Evolutionary conservation across 2,329 filamentous ascomycete species (phyloP).

Genomic region (Xylaria sp.): DNA sequence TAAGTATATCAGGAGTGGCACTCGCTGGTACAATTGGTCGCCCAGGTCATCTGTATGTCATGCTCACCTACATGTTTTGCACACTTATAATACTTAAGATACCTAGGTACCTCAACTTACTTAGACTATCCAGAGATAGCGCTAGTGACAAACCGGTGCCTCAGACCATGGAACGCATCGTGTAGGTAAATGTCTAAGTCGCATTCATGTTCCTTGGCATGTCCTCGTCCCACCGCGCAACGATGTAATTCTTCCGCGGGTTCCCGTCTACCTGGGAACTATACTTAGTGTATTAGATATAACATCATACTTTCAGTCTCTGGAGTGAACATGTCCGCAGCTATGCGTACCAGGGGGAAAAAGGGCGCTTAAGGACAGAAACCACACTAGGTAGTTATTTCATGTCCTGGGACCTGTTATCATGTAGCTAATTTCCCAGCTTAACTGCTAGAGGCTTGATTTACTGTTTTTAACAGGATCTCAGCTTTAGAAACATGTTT

Average conservation of each 20-base stretch:
- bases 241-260: background rate
- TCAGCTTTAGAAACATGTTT: too few species aligned
- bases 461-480: too few species aligned
- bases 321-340: too few species aligned
- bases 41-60: background rate
- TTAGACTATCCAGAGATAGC: background rate
- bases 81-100: too few species aligned
- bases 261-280: background rate
- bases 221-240: background rate
- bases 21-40: background rate
- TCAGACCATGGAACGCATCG: background rate
- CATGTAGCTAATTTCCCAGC: constrained; percentile 22
- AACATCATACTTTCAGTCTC: background rate
- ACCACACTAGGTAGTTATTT: background rate
- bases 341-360: too few species aligned
- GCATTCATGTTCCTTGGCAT: background rate
- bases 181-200: background rate
- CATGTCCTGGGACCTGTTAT: constrained; percentile 16
- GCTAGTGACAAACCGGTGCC: background rate
- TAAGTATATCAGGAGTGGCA: background rate
- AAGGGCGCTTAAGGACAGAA: too few species aligned
- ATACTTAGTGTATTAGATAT: background rate
- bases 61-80: too few species aligned
- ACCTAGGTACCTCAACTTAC: too few species aligned
- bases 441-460: too few species aligned